Conservation (phyloP, 164 flowering plant genomes). For the Dillenia suffruticosa region DNA sequence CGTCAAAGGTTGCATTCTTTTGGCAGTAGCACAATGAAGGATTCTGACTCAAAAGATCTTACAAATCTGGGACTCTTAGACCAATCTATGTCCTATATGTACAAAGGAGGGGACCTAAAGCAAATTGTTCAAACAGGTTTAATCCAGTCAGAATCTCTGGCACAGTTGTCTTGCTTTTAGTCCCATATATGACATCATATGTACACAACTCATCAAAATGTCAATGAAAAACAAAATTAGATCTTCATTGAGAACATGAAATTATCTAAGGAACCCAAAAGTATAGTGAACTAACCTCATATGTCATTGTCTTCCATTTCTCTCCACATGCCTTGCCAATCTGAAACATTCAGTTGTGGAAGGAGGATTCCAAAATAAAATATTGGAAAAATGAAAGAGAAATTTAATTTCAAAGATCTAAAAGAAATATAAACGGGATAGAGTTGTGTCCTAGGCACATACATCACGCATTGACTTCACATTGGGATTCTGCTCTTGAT, state of each 20-base stretch:
- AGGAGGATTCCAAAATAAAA: slow-evolving; percentile 3
- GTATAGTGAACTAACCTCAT: slow-evolving; percentile 49
- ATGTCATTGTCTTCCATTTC: slow-evolving; percentile 91
- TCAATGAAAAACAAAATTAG: not conserved
- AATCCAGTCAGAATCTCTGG: not conserved
- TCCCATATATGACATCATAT: not conserved
- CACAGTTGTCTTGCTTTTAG: not conserved
- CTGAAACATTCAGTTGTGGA: slow-evolving; percentile 26
- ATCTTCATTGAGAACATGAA: not conserved
- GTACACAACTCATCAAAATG: not conserved
- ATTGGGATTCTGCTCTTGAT: slow-evolving; percentile 83
- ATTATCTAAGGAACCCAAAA: not conserved
- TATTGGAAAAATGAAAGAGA: not conserved
- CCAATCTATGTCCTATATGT: too few species aligned
- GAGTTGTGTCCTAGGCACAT: slow-evolving; percentile 17
- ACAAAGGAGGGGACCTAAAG: too few species aligned
- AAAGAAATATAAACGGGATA: not conserved
- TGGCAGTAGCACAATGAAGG: too few species aligned
- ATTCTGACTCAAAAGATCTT: too few species aligned
- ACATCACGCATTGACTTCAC: slow-evolving; percentile 95
- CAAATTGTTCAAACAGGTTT: not conserved
- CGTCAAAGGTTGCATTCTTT: too few species aligned
- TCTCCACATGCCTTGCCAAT: slow-evolving; percentile 96
- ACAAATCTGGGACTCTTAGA: too few species aligned
- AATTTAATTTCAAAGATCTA: not conserved